phyloP scores from a whole-genome alignment of 108 stramenopile genomes.

The Mediolabrus comicus region DNA sequence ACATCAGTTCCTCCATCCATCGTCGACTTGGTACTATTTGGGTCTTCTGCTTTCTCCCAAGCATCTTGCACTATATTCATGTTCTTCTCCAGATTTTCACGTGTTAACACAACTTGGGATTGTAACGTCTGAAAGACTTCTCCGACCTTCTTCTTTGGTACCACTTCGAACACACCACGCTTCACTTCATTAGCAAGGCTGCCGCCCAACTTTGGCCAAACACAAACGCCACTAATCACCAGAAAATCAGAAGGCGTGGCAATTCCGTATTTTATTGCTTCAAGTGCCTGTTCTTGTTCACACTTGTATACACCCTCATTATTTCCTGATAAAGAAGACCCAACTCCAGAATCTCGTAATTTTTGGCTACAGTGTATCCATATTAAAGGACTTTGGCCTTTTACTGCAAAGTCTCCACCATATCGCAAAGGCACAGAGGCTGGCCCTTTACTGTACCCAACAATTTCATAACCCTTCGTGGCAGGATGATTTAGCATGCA shows the following conservation, averaged over 20 bases:
- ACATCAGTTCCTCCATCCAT: no score
- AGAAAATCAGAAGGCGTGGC: slow-evolving; percentile 70
- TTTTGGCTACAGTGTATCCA: slow-evolving; percentile 68
- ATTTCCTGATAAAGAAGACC: slow-evolving; percentile 40
- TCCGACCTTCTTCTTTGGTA: slow-evolving; percentile 40
- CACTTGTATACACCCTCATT: slow-evolving; percentile 66
- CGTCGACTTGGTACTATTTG: not conserved
- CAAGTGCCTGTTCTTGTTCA: slow-evolving; percentile 55
- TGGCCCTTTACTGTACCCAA: slow-evolving; percentile 10
- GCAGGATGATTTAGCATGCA: slow-evolving; percentile 77
- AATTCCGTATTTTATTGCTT: slow-evolving; percentile 55
- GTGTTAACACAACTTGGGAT: slow-evolving; percentile 58
- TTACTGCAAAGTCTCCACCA: slow-evolving; percentile 76
- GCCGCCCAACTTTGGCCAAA: slow-evolving; percentile 57
- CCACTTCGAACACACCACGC: slow-evolving; percentile 60
- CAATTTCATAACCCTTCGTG: slow-evolving; percentile 55
- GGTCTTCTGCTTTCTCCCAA: slow-evolving; percentile 39
- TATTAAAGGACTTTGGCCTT: slow-evolving; percentile 58
- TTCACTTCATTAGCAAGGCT: slow-evolving; percentile 58
- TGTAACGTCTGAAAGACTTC: slow-evolving; percentile 51
- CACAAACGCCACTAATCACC: slow-evolving; percentile 61
- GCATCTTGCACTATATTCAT: slow-evolving; percentile 48
- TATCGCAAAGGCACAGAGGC: slow-evolving; percentile 53
- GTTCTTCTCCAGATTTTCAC: slow-evolving; percentile 47
- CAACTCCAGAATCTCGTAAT: slow-evolving; percentile 56